phyloP scores from a whole-genome alignment of 1,139 yeast species.

The Spathaspora jeffriesii region DNA sequence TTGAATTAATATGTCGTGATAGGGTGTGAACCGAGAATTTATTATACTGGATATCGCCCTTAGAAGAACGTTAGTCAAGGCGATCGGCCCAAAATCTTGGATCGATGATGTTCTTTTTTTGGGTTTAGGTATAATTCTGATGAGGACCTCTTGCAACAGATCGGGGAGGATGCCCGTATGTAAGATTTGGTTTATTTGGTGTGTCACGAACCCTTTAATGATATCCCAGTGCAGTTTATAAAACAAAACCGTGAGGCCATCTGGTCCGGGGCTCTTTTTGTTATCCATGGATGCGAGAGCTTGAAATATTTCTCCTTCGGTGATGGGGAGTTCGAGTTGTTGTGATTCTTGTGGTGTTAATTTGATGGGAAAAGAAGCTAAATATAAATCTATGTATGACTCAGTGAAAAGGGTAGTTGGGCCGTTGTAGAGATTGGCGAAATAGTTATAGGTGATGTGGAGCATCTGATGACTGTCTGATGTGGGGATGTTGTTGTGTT shows the following conservation, averaged over 20 bases:
- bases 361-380: not conserved
- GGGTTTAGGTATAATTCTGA: not conserved
- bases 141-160: not conserved
- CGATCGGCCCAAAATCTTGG: not conserved
- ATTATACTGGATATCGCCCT: not conserved
- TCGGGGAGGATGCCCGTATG: not conserved
- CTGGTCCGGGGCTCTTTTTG: not conserved
- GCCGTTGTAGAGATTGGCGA: not conserved
- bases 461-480: too few species aligned
- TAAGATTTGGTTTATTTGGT: not conserved
- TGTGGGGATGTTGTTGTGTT: too few species aligned
- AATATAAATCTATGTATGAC: not conserved
- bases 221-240: slow-evolving; percentile 1
- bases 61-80: not conserved
- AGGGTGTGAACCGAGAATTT: not conserved
- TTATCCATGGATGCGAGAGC: not conserved
- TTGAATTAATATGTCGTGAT: not conserved
- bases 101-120: not conserved
- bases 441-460: not conserved
- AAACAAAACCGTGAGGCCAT: not conserved
- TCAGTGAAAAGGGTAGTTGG: not conserved
- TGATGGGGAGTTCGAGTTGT: not conserved
- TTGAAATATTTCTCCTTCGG: not conserved
- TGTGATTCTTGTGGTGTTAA: not conserved
- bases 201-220: not conserved